Evolutionary conservation across 164 flowering plant genomes (phyloP), one percentile per base, ranked within the genome.

Genomic region (Sextonia rubra): DNA sequence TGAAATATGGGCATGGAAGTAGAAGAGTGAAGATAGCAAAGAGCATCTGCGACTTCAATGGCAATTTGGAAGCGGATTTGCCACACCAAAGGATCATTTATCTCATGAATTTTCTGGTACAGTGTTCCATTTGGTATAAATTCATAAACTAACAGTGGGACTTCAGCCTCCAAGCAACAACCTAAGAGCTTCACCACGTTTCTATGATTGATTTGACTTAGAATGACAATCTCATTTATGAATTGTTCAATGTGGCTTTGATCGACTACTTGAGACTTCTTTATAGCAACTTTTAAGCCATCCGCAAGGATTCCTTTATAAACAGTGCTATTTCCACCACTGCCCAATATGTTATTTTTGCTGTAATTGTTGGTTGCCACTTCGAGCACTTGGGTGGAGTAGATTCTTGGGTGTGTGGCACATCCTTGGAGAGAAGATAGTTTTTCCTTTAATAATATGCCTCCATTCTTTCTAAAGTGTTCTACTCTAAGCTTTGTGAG

Each of bases 121-220:
- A 87, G 80, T 7, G 84, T 83, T 1, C 87, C 86, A 73, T 85
- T 87, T 23, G 62, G 55, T 18, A 87, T 74, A 70, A 74, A 84
- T 60, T 87, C 90, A 27, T 83, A 85, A 15, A 85, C 87, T 18
- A 87, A 70, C 47, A 81, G 52, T 0, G 86, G 86, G 3, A 84
- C 85, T 74, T 77, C 81, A 7, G 85, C 80, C 75, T 82, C 89
- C 17, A 83, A 73, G 48, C 86, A 83, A 24, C 85, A 82, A 2
- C 88, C 84, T 27, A 85, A 37, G 7, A 85, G 78, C 60, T 79
- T 83, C 3, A 83, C 89, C 5, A 82, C 85, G 52, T 86, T 80
- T 12, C 81, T 74, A 62, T 85, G 91, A 62, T 86, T 84, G 72
- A 83, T 79, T 74, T 81, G 88, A 29, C 80, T 78, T 37, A 85